These are phyloP conservation scores for Pythium pyrilobum DNA, from an alignment of 352 stramenopile genomes.

Conservation along the genomic window DNA sequence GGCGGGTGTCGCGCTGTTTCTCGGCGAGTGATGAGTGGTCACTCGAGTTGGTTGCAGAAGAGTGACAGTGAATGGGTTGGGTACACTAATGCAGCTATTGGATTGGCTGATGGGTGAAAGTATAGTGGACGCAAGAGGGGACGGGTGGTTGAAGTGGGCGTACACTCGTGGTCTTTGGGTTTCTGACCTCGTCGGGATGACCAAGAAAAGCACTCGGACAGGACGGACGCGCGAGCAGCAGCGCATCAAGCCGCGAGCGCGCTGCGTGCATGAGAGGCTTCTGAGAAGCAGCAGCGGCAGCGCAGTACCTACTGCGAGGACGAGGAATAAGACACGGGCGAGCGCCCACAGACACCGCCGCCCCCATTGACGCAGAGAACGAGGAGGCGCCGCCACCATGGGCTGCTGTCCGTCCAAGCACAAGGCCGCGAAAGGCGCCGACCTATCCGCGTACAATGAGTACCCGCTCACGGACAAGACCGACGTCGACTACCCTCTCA, in stretches of 20 bases:
- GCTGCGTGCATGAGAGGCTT: not conserved
- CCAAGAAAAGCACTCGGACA: conserved; percentile 8
- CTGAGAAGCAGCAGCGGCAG: not conserved
- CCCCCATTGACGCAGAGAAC: not conserved
- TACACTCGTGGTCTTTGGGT: not conserved
- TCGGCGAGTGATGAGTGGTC: conserved; percentile 42
- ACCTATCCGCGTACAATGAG: conserved; percentile 3
- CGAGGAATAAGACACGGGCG: not conserved
- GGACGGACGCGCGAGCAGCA: not conserved
- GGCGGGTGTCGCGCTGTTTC: conserved; percentile 77
- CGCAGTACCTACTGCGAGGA: not conserved
- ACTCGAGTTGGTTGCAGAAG: not conserved
- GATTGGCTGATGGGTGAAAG: not conserved
- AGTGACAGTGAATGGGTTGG: not conserved
- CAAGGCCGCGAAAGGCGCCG: conserved; percentile 1
- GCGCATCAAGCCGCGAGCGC: not conserved
- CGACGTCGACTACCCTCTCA: conserved; percentile 9
- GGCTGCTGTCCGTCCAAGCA: conserved; percentile 62
- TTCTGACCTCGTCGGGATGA: not conserved
- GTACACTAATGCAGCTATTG: not conserved
- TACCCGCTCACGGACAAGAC: conserved; percentile 14
- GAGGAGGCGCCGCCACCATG: conserved; percentile 26
- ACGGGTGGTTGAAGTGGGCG: conserved; percentile 8
- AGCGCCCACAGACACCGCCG: not conserved
- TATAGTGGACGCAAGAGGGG: conserved; percentile 21